Conservation (phyloP, 2,329 filamentous ascomycete genomes). For the Pyricularia grisea region DNA sequence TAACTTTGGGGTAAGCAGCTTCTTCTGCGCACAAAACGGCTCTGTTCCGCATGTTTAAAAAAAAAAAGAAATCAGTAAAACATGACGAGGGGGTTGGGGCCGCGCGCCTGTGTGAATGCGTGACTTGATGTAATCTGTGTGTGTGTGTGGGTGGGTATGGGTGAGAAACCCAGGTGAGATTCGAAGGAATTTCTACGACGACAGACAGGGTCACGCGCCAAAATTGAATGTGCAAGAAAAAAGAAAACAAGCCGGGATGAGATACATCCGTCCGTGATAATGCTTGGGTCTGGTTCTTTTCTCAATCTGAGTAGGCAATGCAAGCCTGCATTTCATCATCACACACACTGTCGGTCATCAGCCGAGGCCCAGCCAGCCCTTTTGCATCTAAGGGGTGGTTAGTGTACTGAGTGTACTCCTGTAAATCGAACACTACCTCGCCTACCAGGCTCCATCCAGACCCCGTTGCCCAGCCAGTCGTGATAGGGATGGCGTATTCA, state of each 20-base stretch:
- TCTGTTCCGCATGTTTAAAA: background rate
- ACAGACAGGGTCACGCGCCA: background rate
- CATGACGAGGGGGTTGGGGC: background rate
- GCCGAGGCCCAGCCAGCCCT: background rate
- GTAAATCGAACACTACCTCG: background rate
- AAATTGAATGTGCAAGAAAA: background rate
- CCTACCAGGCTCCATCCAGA: background rate
- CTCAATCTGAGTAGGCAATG: background rate
- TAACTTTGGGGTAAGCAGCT: background rate
- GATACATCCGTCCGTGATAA: background rate
- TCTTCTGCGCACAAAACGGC: background rate
- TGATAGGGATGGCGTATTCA: background rate
- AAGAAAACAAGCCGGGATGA: background rate
- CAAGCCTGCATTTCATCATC: background rate
- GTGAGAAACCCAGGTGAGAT: background rate
- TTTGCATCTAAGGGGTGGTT: background rate
- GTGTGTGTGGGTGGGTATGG: background rate
- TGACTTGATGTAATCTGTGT: background rate
- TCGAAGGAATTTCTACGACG: background rate
- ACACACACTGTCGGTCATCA: background rate
- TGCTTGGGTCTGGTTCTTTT: background rate
- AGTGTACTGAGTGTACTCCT: background rate
- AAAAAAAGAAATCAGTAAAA: too few relatives aligned
- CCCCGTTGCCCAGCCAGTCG: too few relatives aligned
- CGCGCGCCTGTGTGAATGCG: background rate